Conservation (phyloP, 106 monocot genomes). For the Posidonia australis region DNA sequence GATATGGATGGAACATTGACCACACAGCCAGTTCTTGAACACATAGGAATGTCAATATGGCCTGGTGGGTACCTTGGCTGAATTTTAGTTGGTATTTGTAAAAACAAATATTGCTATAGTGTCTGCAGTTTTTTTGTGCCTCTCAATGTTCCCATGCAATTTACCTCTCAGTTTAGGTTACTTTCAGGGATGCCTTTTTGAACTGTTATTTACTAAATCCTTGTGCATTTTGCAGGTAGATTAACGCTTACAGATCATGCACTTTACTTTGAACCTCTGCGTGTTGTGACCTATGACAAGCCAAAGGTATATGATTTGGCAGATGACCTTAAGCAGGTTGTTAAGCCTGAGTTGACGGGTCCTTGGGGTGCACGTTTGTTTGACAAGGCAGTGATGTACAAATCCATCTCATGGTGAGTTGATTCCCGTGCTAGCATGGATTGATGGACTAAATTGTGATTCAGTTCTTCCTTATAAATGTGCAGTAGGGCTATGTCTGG, state of each 20-base stretch:
- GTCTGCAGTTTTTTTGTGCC: slow-evolving; percentile 1
- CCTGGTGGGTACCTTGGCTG: slow-evolving; percentile 50
- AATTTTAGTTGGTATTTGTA: neutral
- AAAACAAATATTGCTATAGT: neutral
- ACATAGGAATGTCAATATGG: slow-evolving; percentile 90
- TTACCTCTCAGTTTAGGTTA: too few species aligned
- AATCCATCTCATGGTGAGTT: slow-evolving; percentile 68
- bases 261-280: slow-evolving; percentile 83
- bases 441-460: neutral
- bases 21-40: slow-evolving; percentile 90
- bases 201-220: neutral
- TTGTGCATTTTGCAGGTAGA: slow-evolving; percentile 49
- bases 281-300: slow-evolving; percentile 79
- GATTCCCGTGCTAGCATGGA: neutral
- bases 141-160: too few species aligned
- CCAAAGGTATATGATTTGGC: slow-evolving; percentile 87
- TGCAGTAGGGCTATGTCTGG: neutral
- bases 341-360: slow-evolving; percentile 87
- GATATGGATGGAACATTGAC: slow-evolving; percentile 94
- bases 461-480: neutral
- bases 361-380: slow-evolving; percentile 98
- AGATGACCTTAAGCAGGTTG: slow-evolving; percentile 78
- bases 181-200: too few species aligned
- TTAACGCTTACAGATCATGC: slow-evolving; percentile 84
- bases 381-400: slow-evolving; percentile 96